Base-by-base conservation (phyloP, 345 rosid genomes). In the Eutrema yunnanense region DNA sequence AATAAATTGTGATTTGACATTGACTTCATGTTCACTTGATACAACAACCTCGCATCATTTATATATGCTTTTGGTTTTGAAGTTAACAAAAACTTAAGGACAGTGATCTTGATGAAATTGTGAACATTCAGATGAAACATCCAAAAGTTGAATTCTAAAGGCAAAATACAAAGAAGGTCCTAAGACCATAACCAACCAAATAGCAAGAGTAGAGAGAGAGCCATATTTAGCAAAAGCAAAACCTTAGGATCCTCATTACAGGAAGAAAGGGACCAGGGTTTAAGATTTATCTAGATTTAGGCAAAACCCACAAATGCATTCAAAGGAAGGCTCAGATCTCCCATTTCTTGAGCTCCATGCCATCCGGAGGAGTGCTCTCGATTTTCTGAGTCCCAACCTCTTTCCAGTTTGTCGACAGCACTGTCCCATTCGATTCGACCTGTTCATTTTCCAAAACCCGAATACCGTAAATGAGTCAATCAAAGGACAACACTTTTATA, bases 271-370 rank as follows among this genome's bases (percentile, higher is more conserved):
- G 64, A 43, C 63, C 56, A 57, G 16, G 52, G 49, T 36, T 47
- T 0, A 63, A 46, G 57, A 73, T 14, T 46, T 53, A 55, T 62
- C 70, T 53, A 71, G 36, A 40, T 14, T 26, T 8, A 44, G 14
- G 32, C 50, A 73, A 47, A 65, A 27, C 16, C 44, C 14, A 62
- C 62, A 72, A 41, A 41, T 12, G 41, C 54, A 27, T 46, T 16
- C 27, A 27, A 64, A 48, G 30, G 3, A 42, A 58, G 5, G 71
- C 36, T 16, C 13, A 32, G 14, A 50, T 57, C 40, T 90, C 97
- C 97, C 99, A 92, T 74, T 87, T 88, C 86, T 77, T 92, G 84
- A 94, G 74, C 78, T 94, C 93, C 98, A 94, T 94, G 46, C 98
- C 98, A 8, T 89, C 96, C 0, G 96, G 96, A 40, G 98, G 86